A percentile compares a stretch with the other conserved stretches of the same genome.
Conservation (phyloP, 169 alveolate species). For the Plasmodium blacklocki region DNA sequence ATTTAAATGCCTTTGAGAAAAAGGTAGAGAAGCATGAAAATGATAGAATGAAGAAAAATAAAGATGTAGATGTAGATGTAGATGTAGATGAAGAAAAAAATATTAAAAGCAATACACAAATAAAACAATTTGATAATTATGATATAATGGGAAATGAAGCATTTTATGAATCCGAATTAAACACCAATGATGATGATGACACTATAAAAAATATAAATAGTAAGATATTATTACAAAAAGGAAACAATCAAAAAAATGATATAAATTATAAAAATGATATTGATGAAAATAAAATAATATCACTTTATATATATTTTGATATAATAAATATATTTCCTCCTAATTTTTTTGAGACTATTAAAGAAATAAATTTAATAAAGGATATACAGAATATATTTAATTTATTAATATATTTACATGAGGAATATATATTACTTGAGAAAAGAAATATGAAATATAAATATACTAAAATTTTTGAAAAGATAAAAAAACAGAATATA, state of each 20-base stretch:
- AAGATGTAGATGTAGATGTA: neutral
- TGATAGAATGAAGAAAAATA: neutral
- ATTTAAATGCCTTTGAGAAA: conserved; percentile 44
- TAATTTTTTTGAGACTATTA: neutral
- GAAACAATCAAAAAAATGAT: too few species aligned
- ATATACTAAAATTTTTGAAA: conserved; percentile 11
- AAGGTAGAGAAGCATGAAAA: conserved; percentile 8
- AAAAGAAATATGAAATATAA: conserved; percentile 30
- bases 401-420: conserved; percentile 46
- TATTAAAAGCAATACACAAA: neutral
- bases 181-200: neutral
- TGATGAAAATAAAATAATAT: conserved; percentile 44
- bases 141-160: too few species aligned
- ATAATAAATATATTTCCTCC: conserved; percentile 30
- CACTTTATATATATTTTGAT: conserved; percentile 53
- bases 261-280: neutral
- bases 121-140: neutral
- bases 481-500: neutral
- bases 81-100: neutral
- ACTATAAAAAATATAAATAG: neutral
- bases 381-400: conserved; percentile 41
- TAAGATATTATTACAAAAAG: neutral
- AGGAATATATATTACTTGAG: conserved; percentile 49
- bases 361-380: conserved; percentile 41
- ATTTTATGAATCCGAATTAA: too few species aligned